Base-by-base conservation (phyloP, 306 rosid species). In the Dalbergia cochinchinensis region DNA sequence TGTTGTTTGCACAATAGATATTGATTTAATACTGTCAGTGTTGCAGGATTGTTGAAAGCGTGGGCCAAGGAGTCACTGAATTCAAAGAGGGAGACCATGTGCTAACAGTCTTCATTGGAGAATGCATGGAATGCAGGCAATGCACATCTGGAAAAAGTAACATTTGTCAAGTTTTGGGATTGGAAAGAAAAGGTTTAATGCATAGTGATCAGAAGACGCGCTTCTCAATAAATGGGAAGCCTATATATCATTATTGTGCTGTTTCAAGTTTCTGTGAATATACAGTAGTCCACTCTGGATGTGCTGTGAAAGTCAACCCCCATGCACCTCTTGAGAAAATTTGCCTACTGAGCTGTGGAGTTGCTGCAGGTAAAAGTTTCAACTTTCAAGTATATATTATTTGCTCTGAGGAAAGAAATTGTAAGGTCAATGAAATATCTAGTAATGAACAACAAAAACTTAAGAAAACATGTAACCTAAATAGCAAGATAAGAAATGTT, bases 201-300 rank as follows among this genome's bases (percentile, higher is more conserved):
- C 99, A 92, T 71, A 89, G 97, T 53, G 99, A 95, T 89, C 97
- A 90, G 81, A 90, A 80, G 85, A 95, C 99, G 1, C 91, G 99
- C 64, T 95, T 95, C 84, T 84, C 90, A n/a, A 44, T 92, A 75
- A 91, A 90, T 73, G 97, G 98, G 78, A 87, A 86, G 75, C 97
- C 97, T 14, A 13, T 95, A 69, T 95, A 88, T 82, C 99, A 95
- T 77, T 95, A 92, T 85, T 95, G 98, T 80, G 99, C 91, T 2
- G 98, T 95, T 81, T 95, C 99, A 69, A 95, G 99, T 87, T 95
- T 95, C 88, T 92, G 98, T 50, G 97, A 92, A 75, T 95, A 95
- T 37, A 91, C 90, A 15, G 98, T 90, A 35, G 96, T 95, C 78
- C 97, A 95, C 86, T 90, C 96, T 10, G 99, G 99, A 73, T 95